A percentile compares a stretch with the other conserved stretches of the same genome.
These are phyloP conservation scores for Rhypophila decipiens DNA, from an alignment of 495 filamentous ascomycete species.

Conservation along the genomic window DNA sequence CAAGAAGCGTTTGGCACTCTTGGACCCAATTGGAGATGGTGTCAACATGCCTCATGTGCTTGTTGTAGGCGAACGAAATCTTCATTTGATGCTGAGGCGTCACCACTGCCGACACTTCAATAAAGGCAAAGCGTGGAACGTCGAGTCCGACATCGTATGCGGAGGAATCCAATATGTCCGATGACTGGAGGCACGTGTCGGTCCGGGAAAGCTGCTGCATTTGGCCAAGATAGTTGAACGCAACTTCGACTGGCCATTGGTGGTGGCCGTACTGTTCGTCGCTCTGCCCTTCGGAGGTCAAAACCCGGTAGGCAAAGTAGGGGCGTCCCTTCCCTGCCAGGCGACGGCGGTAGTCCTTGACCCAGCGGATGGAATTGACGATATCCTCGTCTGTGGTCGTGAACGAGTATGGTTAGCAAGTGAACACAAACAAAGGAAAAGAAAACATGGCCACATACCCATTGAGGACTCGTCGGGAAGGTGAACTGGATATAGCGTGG, in stretches of 20 bases:
- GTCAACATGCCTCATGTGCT: conserved; percentile 47
- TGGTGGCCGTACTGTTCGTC: conserved; percentile 31
- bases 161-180: conserved; percentile 21
- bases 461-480: conserved; percentile 16
- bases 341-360: conserved; percentile 20
- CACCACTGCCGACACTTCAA: conserved; percentile 29
- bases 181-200: conserved; percentile 46
- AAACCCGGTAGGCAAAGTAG: conserved; percentile 29
- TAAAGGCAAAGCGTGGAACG: conserved; percentile 52
- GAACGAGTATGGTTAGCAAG: background rate
- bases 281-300: conserved; percentile 30
- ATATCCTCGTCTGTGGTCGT: conserved; percentile 11
- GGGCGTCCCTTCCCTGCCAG: conserved; percentile 27
- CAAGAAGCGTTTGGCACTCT: conserved; percentile 38
- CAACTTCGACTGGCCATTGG: conserved; percentile 53
- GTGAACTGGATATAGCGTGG: conserved; percentile 28
- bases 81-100: conserved; percentile 39
- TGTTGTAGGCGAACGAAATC: conserved; percentile 53
- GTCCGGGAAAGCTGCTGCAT: conserved; percentile 40
- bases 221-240: conserved; percentile 51
- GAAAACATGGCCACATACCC: conserved; percentile 5
- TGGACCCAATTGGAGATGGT: conserved; percentile 44
- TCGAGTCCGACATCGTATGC: conserved; percentile 36
- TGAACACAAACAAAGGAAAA: background rate
- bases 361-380: conserved; percentile 16